Evolutionary conservation across 2,329 filamentous ascomycete genomes (phyloP).

Genomic region (Lasiodiplodia hormozganensis): DNA sequence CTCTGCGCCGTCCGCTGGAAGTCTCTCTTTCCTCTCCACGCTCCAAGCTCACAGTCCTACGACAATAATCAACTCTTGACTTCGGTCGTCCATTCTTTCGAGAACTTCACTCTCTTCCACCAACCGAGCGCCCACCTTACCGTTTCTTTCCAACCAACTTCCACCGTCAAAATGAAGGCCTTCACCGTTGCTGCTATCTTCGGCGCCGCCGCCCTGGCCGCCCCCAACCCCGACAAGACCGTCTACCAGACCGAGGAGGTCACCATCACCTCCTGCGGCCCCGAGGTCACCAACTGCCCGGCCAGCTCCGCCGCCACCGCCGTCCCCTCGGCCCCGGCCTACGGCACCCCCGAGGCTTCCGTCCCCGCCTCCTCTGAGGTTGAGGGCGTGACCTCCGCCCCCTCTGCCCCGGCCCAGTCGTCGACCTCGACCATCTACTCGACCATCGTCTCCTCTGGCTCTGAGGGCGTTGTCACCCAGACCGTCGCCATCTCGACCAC

Average conservation of each 20-base stretch:
- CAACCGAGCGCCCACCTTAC: conserved; percentile 31
- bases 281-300: conserved; percentile 33
- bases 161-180: conserved; percentile 33
- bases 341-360: conserved; percentile 18
- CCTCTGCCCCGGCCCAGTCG: not conserved
- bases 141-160: conserved; percentile 26
- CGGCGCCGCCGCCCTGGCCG: conserved; percentile 30
- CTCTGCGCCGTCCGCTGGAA: conserved; percentile 5
- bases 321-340: not conserved
- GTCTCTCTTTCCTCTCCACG: conserved; percentile 26
- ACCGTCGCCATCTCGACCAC: conserved; percentile 29
- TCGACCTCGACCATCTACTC: conserved; percentile 25
- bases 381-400: conserved; percentile 13
- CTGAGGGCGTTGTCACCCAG: conserved; percentile 25
- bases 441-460: conserved; percentile 9
- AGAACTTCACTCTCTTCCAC: conserved; percentile 31
- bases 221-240: conserved; percentile 30
- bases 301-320: conserved; percentile 28
- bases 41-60: conserved; percentile 29
- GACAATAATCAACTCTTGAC: conserved; percentile 30
- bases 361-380: conserved; percentile 22
- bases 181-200: conserved; percentile 31
- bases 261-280: conserved; percentile 30
- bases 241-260: conserved; percentile 29
- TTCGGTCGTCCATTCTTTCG: conserved; percentile 32